phyloP scores from a whole-genome alignment of 176 grass and related monocot genomes.

The Saccharum officinarum region DNA sequence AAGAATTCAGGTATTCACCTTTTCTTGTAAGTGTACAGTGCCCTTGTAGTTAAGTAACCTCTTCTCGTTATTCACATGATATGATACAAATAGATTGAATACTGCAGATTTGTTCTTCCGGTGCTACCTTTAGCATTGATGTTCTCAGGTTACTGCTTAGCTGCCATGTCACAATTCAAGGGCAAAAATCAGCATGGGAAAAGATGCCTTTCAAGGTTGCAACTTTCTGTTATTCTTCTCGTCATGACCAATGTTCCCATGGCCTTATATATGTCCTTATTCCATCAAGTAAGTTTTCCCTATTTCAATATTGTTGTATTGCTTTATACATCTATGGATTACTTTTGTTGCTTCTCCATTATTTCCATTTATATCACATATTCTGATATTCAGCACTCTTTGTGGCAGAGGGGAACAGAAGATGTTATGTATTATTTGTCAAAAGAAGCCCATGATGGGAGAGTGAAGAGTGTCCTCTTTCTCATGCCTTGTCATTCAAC shows the following conservation, averaged over 20 bases:
- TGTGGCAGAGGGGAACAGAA: conserved; percentile 88
- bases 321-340: neutral
- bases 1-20: conserved; percentile 85
- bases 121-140: conserved; percentile 87
- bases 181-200: conserved; percentile 30
- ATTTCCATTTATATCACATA: conserved; percentile 7
- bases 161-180: conserved; percentile 49
- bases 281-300: conserved; percentile 73
- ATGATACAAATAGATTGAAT: conserved; percentile 25
- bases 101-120: conserved; percentile 87
- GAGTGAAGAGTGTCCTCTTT: conserved; percentile 75
- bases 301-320: neutral
- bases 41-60: conserved; percentile 7
- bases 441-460: conserved; percentile 66
- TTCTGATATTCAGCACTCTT: conserved; percentile 8
- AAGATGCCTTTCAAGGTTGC: conserved; percentile 40
- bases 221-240: conserved; percentile 63
- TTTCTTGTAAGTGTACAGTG: conserved; percentile 22
- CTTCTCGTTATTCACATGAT: neutral
- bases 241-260: conserved; percentile 85
- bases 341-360: neutral
- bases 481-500: conserved; percentile 97
- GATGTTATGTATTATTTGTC: conserved; percentile 84
- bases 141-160: conserved; percentile 86
- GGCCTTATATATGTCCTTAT: conserved; percentile 82